Conservation (phyloP, 1,284 basidiomycete genomes). For the Malassezia sp. region DNA sequence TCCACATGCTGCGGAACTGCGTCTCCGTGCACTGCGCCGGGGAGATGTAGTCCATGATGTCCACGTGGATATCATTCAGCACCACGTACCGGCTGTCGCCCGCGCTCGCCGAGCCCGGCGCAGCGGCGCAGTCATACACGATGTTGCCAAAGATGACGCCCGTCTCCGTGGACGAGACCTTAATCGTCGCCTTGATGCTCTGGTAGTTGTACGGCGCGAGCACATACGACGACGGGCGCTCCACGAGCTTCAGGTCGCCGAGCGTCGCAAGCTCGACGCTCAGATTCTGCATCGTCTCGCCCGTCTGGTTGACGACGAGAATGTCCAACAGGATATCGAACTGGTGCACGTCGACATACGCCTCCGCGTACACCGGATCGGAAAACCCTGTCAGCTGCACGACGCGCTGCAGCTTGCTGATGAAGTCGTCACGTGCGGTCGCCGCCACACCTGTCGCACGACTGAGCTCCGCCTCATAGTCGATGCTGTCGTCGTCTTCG, state of each 20-base stretch:
- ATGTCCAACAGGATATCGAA: constrained; percentile 93
- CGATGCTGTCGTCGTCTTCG: constrained; percentile 49
- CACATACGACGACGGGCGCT: constrained; percentile 82
- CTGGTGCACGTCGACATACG: constrained; percentile 93
- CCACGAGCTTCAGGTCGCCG: constrained; percentile 92
- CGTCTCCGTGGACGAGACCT: constrained; percentile 73
- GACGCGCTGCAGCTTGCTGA: constrained; percentile 87
- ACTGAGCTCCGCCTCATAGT: constrained; percentile 80
- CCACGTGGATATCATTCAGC: constrained; percentile 92
- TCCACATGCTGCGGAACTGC: constrained; percentile 80
- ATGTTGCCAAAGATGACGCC: constrained; percentile 98
- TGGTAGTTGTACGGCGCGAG: constrained; percentile 95
- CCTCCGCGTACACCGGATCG: constrained; percentile 95
- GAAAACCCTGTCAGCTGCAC: constrained; percentile 96
- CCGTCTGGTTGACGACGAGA: constrained; percentile 89
- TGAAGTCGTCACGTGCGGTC: constrained; percentile 73
- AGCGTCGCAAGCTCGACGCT: constrained; percentile 95
- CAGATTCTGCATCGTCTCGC: constrained; percentile 87
- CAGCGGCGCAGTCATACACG: constrained; percentile 61
- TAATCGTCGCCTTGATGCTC: constrained; percentile 96
- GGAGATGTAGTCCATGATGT: constrained; percentile 99
- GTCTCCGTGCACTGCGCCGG: constrained; percentile 90
- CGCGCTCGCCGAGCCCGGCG: constrained; percentile 25
- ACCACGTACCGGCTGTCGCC: constrained; percentile 63
- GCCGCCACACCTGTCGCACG: constrained; percentile 78